Percentiles rank a stretch among this genome's conserved stretches.
Conservation (phyloP, 495 filamentous ascomycete genomes). For the Filosporella fistucella region DNA sequence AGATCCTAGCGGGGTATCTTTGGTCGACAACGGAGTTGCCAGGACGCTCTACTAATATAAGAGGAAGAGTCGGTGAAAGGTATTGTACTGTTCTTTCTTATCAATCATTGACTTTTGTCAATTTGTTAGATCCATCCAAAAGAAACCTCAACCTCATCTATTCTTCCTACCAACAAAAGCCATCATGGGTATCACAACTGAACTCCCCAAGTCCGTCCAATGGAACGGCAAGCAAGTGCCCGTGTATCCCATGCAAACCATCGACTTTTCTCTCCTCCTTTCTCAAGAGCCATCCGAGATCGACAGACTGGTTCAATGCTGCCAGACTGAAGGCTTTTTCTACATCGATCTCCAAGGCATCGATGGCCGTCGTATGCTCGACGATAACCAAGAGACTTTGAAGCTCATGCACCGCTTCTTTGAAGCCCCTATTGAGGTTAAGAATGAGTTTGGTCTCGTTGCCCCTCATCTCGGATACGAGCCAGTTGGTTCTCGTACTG, state of each 20-base stretch:
- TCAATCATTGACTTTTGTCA: neutral
- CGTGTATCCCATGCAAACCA: slow-evolving; percentile 44
- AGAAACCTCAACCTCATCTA: neutral
- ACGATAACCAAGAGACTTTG: slow-evolving; percentile 40
- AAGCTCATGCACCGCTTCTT: slow-evolving; percentile 50
- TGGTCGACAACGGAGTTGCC: neutral
- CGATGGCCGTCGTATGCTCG: slow-evolving; percentile 41
- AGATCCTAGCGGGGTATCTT: neutral
- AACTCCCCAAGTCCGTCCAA: slow-evolving; percentile 36
- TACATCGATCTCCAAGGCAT: slow-evolving; percentile 47
- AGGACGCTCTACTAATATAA: neutral
- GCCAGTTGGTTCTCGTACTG: slow-evolving; percentile 42
- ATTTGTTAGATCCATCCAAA: neutral
- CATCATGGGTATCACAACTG: slow-evolving; percentile 36
- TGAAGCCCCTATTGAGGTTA: slow-evolving; percentile 39
- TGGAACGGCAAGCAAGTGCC: slow-evolving; percentile 47
- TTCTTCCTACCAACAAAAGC: neutral
- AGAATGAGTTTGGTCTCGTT: slow-evolving; percentile 44
- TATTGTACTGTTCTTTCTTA: neutral
- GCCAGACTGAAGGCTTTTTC: slow-evolving; percentile 49
- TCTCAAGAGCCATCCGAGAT: slow-evolving; percentile 42
- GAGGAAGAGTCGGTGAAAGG: neutral
- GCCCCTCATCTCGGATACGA: slow-evolving; percentile 45
- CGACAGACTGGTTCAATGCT: slow-evolving; percentile 42
- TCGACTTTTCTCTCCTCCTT: slow-evolving; percentile 42